These are phyloP conservation scores for Comarum palustre DNA, from an alignment of 306 rosid species.

Conservation along the genomic window DNA sequence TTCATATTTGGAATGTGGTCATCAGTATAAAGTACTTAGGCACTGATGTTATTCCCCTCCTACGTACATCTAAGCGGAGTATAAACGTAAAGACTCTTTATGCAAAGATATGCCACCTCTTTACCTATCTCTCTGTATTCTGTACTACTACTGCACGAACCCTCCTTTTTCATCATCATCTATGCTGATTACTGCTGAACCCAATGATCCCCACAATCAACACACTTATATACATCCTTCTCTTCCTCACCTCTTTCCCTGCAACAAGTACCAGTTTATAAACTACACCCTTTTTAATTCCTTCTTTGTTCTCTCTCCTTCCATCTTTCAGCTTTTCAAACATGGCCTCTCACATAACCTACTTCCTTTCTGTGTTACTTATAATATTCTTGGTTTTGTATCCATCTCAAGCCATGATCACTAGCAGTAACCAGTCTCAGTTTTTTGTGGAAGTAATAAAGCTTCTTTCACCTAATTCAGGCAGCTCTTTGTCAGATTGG, in stretches of 20 bases:
- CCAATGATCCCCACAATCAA: conserved; percentile 44
- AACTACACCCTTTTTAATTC: conserved; percentile 14
- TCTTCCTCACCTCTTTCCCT: conserved; percentile 34
- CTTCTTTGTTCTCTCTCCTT: conserved; percentile 8
- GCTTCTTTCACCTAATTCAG: conserved; percentile 44
- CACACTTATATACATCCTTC: conserved; percentile 61
- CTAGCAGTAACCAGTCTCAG: conserved; percentile 33
- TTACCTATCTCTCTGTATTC: conserved; percentile 5
- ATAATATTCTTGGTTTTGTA: conserved; percentile 15
- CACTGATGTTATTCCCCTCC: conserved; percentile 40
- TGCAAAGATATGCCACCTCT: conserved; percentile 43
- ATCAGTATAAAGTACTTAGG: conserved; percentile 35
- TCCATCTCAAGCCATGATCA: conserved; percentile 24
- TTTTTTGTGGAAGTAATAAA: conserved; percentile 49
- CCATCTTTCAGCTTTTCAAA: conserved; percentile 9
- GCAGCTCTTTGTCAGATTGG: conserved; percentile 52
- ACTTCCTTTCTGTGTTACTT: conserved; percentile 34
- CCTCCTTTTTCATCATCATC: conserved; percentile 39
- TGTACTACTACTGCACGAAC: conserved; percentile 37
- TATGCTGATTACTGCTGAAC: conserved; percentile 27
- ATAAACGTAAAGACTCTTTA: conserved; percentile 72
- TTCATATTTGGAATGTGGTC: not conserved
- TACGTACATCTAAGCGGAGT: conserved; percentile 49
- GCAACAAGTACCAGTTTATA: conserved; percentile 36
- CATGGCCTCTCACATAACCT: conserved; percentile 37